Evolutionary conservation across 345 rosid genomes (phyloP).

Genomic region (Arabidopsis arenosa): DNA sequence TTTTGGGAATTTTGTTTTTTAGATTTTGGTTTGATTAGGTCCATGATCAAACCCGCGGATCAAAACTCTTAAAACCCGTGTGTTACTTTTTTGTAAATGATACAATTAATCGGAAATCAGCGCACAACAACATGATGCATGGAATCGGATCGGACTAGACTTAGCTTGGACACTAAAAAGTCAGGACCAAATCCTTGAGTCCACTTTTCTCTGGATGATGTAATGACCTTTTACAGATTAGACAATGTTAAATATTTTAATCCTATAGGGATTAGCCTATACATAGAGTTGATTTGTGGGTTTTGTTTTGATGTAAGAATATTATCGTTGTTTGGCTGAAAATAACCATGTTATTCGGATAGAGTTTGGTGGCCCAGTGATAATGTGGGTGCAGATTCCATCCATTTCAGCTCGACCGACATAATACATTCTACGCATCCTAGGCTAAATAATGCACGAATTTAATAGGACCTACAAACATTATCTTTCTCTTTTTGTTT

Average conservation of each 20-base stretch:
- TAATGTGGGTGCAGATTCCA: slow-evolving; percentile 17
- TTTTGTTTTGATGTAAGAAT: not conserved
- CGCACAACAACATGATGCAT: not conserved
- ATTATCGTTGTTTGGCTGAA: slow-evolving; percentile 13
- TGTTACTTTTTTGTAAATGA: not conserved
- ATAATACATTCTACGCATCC: not conserved
- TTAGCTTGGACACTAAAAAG: not conserved
- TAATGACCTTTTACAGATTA: not conserved
- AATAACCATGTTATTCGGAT: slow-evolving; percentile 21
- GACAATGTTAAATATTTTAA: not conserved
- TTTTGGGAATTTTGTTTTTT: no score
- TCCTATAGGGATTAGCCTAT: not conserved
- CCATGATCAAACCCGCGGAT: not conserved
- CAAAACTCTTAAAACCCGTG: not conserved
- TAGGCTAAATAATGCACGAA: slow-evolving; percentile 14
- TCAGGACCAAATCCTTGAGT: not conserved
- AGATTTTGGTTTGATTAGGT: not conserved
- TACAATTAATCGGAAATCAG: not conserved
- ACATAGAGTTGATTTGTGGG: not conserved
- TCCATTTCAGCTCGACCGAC: slow-evolving; percentile 1
- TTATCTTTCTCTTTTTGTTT: slow-evolving; percentile 21
- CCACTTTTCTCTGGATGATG: not conserved
- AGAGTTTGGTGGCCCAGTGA: slow-evolving; percentile 26
- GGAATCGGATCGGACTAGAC: not conserved
- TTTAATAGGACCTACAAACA: not conserved